Evolutionary conservation across 2,329 filamentous ascomycete species (phyloP).

Genomic region (Xylaria sp.): DNA sequence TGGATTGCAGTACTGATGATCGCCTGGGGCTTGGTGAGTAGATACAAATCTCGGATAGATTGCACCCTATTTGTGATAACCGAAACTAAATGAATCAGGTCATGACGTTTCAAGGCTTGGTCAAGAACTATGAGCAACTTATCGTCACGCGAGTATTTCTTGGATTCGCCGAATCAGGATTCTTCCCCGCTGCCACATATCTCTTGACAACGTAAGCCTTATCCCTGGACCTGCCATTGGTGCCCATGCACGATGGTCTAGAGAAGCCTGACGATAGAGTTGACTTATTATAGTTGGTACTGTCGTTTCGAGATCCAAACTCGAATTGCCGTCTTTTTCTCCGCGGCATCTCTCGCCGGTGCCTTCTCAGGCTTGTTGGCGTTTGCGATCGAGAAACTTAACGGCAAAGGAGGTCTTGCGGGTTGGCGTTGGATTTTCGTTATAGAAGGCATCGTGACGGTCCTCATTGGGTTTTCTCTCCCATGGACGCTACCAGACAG

Average conservation of each 20-base stretch:
- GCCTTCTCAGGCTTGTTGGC: slow-evolving; percentile 4
- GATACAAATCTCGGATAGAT: background rate
- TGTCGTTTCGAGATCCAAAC: slow-evolving; percentile 9
- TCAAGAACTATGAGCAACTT: slow-evolving; percentile 10
- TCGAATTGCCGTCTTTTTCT: slow-evolving; percentile 8
- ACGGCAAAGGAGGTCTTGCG: slow-evolving; percentile 2
- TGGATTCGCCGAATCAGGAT: background rate
- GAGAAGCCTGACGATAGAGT: background rate
- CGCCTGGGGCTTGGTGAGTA: slow-evolving; percentile 3
- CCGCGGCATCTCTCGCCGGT: slow-evolving; percentile 1
- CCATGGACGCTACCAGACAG: slow-evolving; percentile 4
- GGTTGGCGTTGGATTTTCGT: slow-evolving; percentile 9
- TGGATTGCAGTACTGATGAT: slow-evolving; percentile 3
- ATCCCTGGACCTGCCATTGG: background rate
- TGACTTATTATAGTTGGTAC: background rate
- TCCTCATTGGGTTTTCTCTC: background rate
- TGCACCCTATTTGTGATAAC: background rate
- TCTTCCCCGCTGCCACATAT: slow-evolving; percentile 9
- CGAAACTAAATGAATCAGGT: background rate
- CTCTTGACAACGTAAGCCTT: background rate
- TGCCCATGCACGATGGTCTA: background rate
- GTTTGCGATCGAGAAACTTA: slow-evolving; percentile 4
- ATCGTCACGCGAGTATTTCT: slow-evolving; percentile 4
- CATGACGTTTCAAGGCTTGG: background rate
- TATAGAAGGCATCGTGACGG: slow-evolving; percentile 4